A percentile compares a stretch with the other conserved stretches of the same genome.
phyloP scores from a whole-genome alignment of 345 rosid genomes.

The Gossypium rotundifolium region DNA sequence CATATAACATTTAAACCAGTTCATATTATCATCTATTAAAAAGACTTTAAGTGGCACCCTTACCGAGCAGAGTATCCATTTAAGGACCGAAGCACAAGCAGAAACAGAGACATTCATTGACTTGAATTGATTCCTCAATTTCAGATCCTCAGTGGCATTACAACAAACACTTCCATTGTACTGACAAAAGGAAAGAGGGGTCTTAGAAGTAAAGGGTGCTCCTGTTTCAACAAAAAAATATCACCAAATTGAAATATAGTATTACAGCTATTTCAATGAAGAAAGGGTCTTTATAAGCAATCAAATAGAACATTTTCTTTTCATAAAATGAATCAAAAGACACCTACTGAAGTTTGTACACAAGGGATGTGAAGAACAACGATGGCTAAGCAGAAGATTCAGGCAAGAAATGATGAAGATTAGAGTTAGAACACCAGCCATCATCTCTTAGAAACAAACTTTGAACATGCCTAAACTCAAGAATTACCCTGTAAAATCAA shows the following conservation, averaged over 20 bases:
- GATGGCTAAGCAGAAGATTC: neutral
- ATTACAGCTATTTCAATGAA: neutral
- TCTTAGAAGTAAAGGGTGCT: conserved; percentile 1
- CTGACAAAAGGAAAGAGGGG: conserved; percentile 8
- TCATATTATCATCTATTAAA: neutral
- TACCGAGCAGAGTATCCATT: conserved; percentile 9
- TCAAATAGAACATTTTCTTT: neutral
- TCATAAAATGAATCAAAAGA: neutral
- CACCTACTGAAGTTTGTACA: neutral
- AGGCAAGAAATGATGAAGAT: neutral
- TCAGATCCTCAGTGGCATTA: neutral
- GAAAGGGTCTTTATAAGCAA: neutral
- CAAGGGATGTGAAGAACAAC: neutral
- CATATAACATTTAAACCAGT: neutral
- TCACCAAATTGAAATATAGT: neutral
- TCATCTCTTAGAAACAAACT: neutral
- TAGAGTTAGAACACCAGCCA: neutral
- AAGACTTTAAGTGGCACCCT: neutral
- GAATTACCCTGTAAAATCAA: neutral
- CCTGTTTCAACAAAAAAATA: conserved; percentile 11
- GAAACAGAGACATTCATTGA: conserved; percentile 6
- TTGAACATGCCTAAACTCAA: neutral
- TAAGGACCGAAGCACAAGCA: conserved; percentile 6
- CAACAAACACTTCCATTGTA: conserved; percentile 14
- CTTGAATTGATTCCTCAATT: conserved; percentile 2